Percentiles rank a stretch among this genome's conserved stretches.
Conservation (phyloP, 768 basidiomycete species). For the Botryobasidium botryosum region DNA sequence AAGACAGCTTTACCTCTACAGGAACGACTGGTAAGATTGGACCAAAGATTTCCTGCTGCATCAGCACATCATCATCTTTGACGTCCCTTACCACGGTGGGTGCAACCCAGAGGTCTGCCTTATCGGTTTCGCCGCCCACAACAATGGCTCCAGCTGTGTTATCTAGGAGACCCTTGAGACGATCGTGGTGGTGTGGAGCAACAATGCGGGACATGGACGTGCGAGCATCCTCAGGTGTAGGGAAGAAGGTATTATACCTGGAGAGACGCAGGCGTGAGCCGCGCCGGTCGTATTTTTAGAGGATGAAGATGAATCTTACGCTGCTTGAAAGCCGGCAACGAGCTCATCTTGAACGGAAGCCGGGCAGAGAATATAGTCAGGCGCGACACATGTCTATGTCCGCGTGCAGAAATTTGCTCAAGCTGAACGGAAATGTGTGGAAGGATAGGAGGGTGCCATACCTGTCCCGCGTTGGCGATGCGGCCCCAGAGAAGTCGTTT, state of each 20-base stretch:
- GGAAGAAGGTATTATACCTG: conserved; percentile 32
- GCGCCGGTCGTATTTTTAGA: too few species aligned
- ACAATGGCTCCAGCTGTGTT: conserved; percentile 40
- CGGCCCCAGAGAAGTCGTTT: conserved; percentile 18
- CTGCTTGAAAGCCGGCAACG: conserved; percentile 27
- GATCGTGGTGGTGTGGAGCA: conserved; percentile 33
- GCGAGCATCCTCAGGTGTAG: conserved; percentile 28
- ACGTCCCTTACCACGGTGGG: conserved; percentile 45
- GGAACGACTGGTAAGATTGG: conserved; percentile 22
- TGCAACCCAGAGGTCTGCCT: conserved; percentile 30
- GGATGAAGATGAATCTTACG: conserved; percentile 9
- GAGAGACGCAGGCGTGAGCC: neutral
- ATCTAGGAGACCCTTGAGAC: conserved; percentile 34
- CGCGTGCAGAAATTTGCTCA: too few species aligned
- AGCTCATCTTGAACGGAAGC: conserved; percentile 30
- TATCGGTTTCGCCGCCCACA: conserved; percentile 31
- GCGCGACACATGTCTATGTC: conserved; percentile 18
- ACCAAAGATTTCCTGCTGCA: conserved; percentile 29
- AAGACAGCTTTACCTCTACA: too few species aligned
- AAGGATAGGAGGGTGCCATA: conserved; percentile 3
- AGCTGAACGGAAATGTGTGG: neutral
- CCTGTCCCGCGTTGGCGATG: conserved; percentile 17
- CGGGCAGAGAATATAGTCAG: conserved; percentile 29
- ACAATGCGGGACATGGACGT: conserved; percentile 34
- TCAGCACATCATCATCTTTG: conserved; percentile 33